Conservation (phyloP, 352 stramenopile genomes). For the Pythium brachiatum region DNA sequence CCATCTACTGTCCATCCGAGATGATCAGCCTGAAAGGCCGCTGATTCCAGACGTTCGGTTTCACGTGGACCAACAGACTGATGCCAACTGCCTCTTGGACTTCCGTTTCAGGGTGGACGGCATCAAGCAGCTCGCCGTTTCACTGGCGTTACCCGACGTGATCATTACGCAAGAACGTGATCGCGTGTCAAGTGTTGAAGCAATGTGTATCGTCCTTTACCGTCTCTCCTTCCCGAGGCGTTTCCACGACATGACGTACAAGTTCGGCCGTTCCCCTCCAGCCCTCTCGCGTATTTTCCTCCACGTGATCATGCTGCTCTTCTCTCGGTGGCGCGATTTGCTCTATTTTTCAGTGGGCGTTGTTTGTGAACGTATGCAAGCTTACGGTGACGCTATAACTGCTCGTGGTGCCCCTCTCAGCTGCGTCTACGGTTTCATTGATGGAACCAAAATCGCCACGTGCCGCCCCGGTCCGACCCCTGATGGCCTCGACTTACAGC, state of each 20-base stretch:
- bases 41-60: too few species aligned
- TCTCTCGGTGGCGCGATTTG: conserved; percentile 4
- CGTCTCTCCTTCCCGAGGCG: conserved; percentile 2
- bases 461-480: background rate
- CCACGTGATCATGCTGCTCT: conserved; percentile 12
- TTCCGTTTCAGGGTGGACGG: too few species aligned
- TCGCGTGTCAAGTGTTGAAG: conserved; percentile 7
- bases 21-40: too few species aligned
- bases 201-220: conserved; percentile 17
- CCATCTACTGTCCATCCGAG: too few species aligned
- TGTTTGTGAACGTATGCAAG: conserved; percentile 2
- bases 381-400: conserved; percentile 2
- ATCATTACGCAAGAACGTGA: background rate
- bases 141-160: too few species aligned
- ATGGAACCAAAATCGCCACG: conserved; percentile 20
- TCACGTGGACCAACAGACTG: too few species aligned
- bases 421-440: conserved; percentile 17
- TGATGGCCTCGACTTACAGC: conserved; percentile 1
- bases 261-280: conserved; percentile 15
- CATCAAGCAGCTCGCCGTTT: too few species aligned
- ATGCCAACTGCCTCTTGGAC: too few species aligned
- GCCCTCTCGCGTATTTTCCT: conserved; percentile 13
- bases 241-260: conserved; percentile 10
- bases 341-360: conserved; percentile 9
- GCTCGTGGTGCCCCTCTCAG: background rate